phyloP scores from a whole-genome alignment of 2,329 filamentous ascomycete species.

The Pseudogymnoascus sp. region DNA sequence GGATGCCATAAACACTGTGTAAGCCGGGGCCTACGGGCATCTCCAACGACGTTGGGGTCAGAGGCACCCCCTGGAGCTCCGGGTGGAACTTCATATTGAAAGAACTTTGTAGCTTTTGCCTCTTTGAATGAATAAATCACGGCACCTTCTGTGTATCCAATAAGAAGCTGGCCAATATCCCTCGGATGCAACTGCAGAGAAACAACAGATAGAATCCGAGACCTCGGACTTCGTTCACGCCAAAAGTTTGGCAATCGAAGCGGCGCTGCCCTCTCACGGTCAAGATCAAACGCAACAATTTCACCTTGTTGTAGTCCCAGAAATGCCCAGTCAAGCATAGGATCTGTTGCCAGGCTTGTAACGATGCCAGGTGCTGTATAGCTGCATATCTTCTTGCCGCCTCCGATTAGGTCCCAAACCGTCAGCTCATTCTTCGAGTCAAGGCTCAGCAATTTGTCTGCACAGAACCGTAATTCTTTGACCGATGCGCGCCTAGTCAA shows the following conservation, averaged over 20 bases:
- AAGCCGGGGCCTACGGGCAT: slow-evolving; percentile 60
- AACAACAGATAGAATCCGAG: slow-evolving; percentile 57
- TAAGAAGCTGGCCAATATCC: slow-evolving; percentile 83
- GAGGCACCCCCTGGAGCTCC: slow-evolving; percentile 69
- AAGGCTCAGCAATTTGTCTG: slow-evolving; percentile 74
- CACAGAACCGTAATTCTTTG: slow-evolving; percentile 72
- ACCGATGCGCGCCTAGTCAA: slow-evolving; percentile 67
- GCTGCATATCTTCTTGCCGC: slow-evolving; percentile 55
- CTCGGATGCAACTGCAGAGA: slow-evolving; percentile 79
- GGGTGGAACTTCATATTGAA: slow-evolving; percentile 71
- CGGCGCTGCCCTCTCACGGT: slow-evolving; percentile 65
- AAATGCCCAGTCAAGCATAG: slow-evolving; percentile 88
- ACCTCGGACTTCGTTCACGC: slow-evolving; percentile 61
- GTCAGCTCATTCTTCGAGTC: slow-evolving; percentile 79
- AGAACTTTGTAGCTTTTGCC: slow-evolving; percentile 67
- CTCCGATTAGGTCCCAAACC: slow-evolving; percentile 66
- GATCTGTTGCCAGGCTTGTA: slow-evolving; percentile 68
- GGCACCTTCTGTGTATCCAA: slow-evolving; percentile 84
- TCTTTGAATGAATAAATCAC: slow-evolving; percentile 94
- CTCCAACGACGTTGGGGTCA: slow-evolving; percentile 54
- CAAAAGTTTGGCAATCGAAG: slow-evolving; percentile 86
- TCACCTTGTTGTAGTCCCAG: slow-evolving; percentile 77
- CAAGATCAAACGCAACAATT: slow-evolving; percentile 85
- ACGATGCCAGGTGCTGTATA: slow-evolving; percentile 72
- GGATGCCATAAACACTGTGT: slow-evolving; percentile 91